phyloP scores from a whole-genome alignment of 2,329 filamentous ascomycete species.

The Stachybotrys chartarum region DNA sequence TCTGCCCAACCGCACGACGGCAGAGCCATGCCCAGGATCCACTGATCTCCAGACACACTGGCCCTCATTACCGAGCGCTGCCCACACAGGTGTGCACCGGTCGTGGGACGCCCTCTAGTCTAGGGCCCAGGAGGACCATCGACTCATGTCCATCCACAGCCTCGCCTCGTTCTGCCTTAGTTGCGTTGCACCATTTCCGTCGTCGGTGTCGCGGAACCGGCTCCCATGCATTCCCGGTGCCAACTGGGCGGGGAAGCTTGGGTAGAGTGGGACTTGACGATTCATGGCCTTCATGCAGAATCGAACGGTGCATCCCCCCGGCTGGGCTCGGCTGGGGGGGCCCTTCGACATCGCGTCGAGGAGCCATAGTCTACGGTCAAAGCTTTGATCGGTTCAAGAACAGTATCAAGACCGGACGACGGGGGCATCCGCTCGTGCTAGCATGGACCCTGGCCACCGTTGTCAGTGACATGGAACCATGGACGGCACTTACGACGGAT shows the following conservation, averaged over 20 bases:
- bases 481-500: neutral
- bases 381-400: neutral
- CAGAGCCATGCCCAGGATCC: neutral
- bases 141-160: neutral
- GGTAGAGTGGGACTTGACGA: neutral
- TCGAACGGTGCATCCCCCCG: neutral
- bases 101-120: neutral
- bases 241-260: neutral
- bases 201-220: neutral
- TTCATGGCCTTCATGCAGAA: neutral
- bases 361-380: neutral
- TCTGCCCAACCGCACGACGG: neutral
- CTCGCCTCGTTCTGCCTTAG: neutral
- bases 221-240: neutral
- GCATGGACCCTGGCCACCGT: neutral
- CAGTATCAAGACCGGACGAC: neutral
- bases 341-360: neutral
- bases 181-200: neutral
- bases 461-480: neutral
- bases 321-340: neutral
- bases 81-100: neutral
- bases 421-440: neutral
- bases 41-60: neutral
- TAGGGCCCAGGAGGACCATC: neutral
- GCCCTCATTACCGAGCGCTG: neutral